Evolutionary conservation across 345 rosid genomes (phyloP), one percentile per base, ranked within the genome.

Genomic region (Crucihimalaya himalaica): DNA sequence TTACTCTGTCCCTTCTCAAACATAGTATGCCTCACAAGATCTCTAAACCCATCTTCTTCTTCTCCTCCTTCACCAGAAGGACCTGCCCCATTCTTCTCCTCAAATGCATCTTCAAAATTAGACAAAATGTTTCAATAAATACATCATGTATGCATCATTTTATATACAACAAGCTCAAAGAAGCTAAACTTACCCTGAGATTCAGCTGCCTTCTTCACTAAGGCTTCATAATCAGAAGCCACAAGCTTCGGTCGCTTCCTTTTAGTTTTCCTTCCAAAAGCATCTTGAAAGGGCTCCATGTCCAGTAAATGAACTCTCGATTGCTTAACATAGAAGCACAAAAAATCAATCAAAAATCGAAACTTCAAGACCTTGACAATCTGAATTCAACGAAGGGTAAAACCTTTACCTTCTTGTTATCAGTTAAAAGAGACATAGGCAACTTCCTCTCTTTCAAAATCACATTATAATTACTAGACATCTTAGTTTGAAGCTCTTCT

Each of bases 1-100:
- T 95, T 95, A 46, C 99, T 95, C 81, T 95, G 99, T 63, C 98
- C 99, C 81, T 92, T 95, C 76, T 92, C 98, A 85, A 95, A 95
- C 97, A 95, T 95, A 0, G 84, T 92, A 72, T 92, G 98, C 47
- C 97, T 88, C 61, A 95, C 98, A 72, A 95, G 83, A 58, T 92
- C 98, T 78, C 94, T 88, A 70, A 88, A 79, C 73, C 98, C 96
- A 53, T 92, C 98, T 64, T 1, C 93, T 69, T 86, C 96, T 68
- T 46, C 78, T 64, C 75, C 89, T 75, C 84, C 92, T 21, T 73
- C 80, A 61, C 80, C 79, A 79, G 82, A 75, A 21, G 76, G 69
- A 67, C 66, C 66, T 2, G 71, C 74, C 60, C 82, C 87, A 74
- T 78, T 31, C 84, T 79, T 85, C 76, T 80, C 76, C 80, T 86